Base-by-base conservation (phyloP, 805 yeast species). In the Lipomyces spencermartinsiae region DNA sequence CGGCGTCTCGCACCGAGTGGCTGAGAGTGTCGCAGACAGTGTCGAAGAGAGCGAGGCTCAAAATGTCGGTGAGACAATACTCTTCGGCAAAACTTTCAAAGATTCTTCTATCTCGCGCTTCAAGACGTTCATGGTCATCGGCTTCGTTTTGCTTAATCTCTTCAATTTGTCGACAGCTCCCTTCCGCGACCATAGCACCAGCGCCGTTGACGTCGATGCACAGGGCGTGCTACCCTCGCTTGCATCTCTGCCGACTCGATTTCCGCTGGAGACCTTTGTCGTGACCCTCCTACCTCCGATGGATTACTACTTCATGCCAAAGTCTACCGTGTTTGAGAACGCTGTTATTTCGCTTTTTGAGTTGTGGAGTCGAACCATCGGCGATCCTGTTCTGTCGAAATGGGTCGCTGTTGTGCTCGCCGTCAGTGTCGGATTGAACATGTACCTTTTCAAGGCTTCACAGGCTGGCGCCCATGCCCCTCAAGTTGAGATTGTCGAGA, bases 371-470 rank as follows among this genome's bases (percentile, higher is more conserved):
- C 76, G 76, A 66, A 91, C 93, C 22, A 89, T 93, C 65, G 86
- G 90, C 74, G 97, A 93, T 78, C 90, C 89, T 64, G 81, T 92
- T 69, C 85, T 93, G 72, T 88, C 95, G 69, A 93, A 93, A 77
- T 85, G 88, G 70, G 82, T 93, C 62, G 85, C 93, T 58, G 83
- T 90, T 69, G 87, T 87, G 10, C 86, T 93, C 68, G 87, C 90
- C 33, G 80, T 91, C 71, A 90, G 97, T 72, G 85, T 92, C 64
- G 87, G 90, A 5, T 87, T 91, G 71, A 95, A 95, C 77, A 87
- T 90, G 61, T 94, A 93, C 78, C 83, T 95, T 73, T 84, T 94
- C 77, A 92, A 92, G 75, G 95, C 92, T 66, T 90, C 97, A n/a
- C 77, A 75, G 67, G 51, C 54, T 56, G 56, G 59, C 35, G 61